Evolutionary conservation across 768 basidiomycete genomes (phyloP).

Genomic region (Suillus discolor): DNA sequence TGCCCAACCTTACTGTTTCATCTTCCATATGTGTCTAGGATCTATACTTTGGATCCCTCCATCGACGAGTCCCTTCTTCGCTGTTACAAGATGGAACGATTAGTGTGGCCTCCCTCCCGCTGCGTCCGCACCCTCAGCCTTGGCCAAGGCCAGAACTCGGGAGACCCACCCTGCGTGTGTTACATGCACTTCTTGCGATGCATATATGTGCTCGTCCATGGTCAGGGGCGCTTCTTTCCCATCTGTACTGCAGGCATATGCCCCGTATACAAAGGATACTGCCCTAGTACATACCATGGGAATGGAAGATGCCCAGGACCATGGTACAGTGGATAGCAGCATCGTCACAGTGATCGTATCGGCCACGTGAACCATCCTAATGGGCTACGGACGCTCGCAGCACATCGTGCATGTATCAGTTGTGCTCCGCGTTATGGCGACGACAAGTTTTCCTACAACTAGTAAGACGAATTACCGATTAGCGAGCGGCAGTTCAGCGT

Average conservation of each 20-base stretch:
- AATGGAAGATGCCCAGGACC: slow-evolving; percentile 54
- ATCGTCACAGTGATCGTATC: slow-evolving; percentile 24
- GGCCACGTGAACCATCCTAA: slow-evolving; percentile 1
- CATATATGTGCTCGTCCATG: slow-evolving; percentile 31
- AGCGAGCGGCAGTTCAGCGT: neutral
- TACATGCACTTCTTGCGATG: slow-evolving; percentile 16
- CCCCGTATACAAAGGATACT: slow-evolving; percentile 32
- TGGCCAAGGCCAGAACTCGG: neutral
- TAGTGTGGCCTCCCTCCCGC: neutral
- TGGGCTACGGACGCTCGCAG: neutral
- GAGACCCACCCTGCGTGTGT: neutral
- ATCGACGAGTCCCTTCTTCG: neutral
- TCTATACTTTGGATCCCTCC: neutral
- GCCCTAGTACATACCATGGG: slow-evolving; percentile 54
- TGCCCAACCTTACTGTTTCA: neutral
- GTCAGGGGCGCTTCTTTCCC: slow-evolving; percentile 40
- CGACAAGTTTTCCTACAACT: neutral
- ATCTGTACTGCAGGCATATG: slow-evolving; percentile 35
- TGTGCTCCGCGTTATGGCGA: neutral
- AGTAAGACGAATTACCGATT: neutral
- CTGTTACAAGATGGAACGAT: neutral
- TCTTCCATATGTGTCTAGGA: neutral
- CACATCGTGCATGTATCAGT: neutral
- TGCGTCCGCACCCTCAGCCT: neutral
- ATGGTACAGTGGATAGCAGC: slow-evolving; percentile 30